phyloP scores from a whole-genome alignment of 495 filamentous ascomycete genomes.

The Xylaria scruposa region DNA sequence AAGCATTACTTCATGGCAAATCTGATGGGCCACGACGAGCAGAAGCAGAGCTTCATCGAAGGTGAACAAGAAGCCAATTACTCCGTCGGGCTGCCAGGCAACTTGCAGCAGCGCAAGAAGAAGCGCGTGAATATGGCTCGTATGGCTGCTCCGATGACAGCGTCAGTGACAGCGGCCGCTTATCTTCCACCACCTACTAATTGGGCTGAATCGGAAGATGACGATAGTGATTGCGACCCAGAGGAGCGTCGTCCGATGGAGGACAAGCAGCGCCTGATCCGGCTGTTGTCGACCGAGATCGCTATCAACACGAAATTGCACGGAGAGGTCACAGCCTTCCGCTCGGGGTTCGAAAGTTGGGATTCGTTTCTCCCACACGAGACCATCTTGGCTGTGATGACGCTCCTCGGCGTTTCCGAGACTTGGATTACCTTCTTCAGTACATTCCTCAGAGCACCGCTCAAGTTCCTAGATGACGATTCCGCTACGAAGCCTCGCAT shows the following conservation, averaged over 20 bases:
- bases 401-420: slow-evolving; percentile 66
- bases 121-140: background rate
- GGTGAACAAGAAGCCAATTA: slow-evolving; percentile 51
- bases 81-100: slow-evolving; percentile 5
- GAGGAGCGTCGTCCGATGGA: slow-evolving; percentile 53
- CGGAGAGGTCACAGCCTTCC: slow-evolving; percentile 64
- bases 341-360: slow-evolving; percentile 68
- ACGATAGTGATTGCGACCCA: slow-evolving; percentile 31
- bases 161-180: background rate
- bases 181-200: too few relatives aligned
- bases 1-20: slow-evolving; percentile 63
- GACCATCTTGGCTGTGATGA: slow-evolving; percentile 61
- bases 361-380: slow-evolving; percentile 66
- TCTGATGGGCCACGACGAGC: slow-evolving; percentile 37
- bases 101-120: background rate
- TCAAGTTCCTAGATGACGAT: slow-evolving; percentile 65
- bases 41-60: slow-evolving; percentile 38
- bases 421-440: slow-evolving; percentile 69
- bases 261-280: slow-evolving; percentile 66
- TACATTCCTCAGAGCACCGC: slow-evolving; percentile 63
- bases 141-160: background rate
- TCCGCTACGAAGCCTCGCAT: slow-evolving; percentile 50
- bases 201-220: slow-evolving; percentile 7
- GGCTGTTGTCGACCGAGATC: slow-evolving; percentile 67
- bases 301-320: slow-evolving; percentile 63